Base-by-base conservation (phyloP, 257 asterid species). In the Nicotiana attenuata region DNA sequence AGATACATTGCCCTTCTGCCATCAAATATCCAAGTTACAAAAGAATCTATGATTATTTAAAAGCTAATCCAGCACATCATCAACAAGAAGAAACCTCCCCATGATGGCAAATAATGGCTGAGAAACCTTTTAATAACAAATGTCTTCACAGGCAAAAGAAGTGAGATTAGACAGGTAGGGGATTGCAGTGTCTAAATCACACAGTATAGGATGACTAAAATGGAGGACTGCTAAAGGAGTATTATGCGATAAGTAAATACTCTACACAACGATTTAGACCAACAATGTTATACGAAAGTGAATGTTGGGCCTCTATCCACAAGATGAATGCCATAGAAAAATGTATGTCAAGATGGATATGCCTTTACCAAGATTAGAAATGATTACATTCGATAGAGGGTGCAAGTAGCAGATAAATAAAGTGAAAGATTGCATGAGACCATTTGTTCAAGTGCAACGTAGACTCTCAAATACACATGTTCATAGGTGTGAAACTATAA, bases 1-100 rank as follows among this genome's bases (percentile, higher is more conserved):
- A 14, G 92, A 81, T 10, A 86, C 85, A 83, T 75, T 89, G 77
- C 84, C 94, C 84, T 87, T 87, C 92, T 90, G 84, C 29, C 80
- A 80, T 80, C 61, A 83, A 68, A 80, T 7, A 14, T 47, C 63
- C 61, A 15, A 75, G 45, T 75, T 47, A 75, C 45, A 8, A 50
- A 73, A 16, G 45, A 75, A 50, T 75, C 5, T 16, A 66, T 16
- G 75, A 31, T 15, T 31, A 29, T 31, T 22, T 31, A 31, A 66
- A 71, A 14, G 60, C 31, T 47, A 55, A 69, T 33, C 52, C 41
- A 52, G 60, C 38, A 66, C 15, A 66, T 31, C 19, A 66, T 8
- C 50, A 31, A 66, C 50, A 66, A 65, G 24, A 65, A 31, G 50
- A 66, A 31, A 66, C 52, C n/a, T 66, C 75, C 50, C 50, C 5